A percentile compares a stretch with the other conserved stretches of the same genome.
phyloP scores from a whole-genome alignment of 106 monocot genomes.

The Chionographis japonica region DNA sequence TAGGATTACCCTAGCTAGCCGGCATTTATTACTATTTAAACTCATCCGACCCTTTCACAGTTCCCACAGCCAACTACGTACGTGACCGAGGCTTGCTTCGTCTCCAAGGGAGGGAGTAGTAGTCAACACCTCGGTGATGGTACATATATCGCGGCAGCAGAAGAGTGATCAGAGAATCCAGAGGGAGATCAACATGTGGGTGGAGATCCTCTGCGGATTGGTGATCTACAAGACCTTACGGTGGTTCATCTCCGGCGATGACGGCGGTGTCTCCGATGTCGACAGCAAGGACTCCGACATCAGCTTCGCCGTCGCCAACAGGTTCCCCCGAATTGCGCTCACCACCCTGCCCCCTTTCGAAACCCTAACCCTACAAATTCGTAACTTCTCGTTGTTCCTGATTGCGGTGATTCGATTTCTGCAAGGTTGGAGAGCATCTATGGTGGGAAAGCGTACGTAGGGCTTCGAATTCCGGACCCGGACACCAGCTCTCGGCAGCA shows the following conservation, averaged over 20 bases:
- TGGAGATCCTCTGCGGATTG: constrained; percentile 70
- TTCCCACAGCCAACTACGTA: no score
- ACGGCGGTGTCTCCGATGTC: constrained; percentile 29
- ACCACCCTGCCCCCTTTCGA: neutral
- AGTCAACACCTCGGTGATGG: no score
- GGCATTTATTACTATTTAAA: no score
- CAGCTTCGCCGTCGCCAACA: constrained; percentile 60
- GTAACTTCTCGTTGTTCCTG: neutral
- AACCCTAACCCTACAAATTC: neutral
- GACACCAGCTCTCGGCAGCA: constrained; percentile 57
- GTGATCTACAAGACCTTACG: constrained; percentile 60
- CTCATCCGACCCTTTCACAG: no score
- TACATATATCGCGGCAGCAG: no score
- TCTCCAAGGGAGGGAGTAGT: no score
- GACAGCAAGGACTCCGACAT: constrained; percentile 42
- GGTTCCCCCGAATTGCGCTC: constrained; percentile 19
- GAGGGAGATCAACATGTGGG: constrained; percentile 45
- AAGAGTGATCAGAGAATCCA: no score
- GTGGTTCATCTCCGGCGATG: constrained; percentile 33
- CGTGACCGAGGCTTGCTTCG: no score
- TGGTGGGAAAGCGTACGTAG: constrained; percentile 79
- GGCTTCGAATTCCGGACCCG: constrained; percentile 85
- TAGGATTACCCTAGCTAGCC: no score
- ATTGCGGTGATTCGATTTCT: neutral
- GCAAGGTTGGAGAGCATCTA: constrained; percentile 73